These are phyloP conservation scores for Globisporangium paddicum DNA, from an alignment of 352 stramenopile genomes.

Conservation along the genomic window DNA sequence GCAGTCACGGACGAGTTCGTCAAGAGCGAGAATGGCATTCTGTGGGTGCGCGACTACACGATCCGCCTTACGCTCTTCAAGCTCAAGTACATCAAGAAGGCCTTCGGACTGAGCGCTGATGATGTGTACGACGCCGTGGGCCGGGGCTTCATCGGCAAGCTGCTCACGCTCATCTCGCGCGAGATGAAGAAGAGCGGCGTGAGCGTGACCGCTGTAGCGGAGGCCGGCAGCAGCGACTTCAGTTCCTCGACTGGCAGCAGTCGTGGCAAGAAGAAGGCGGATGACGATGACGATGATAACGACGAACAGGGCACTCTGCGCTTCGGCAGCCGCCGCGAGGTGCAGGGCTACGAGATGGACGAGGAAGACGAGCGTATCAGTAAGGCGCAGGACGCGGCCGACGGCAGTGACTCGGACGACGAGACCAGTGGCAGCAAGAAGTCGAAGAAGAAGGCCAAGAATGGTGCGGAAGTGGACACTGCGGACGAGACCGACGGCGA, in stretches of 20 bases:
- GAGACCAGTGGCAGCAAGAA: constrained; percentile 11
- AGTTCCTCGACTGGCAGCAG: constrained; percentile 9
- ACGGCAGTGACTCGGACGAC: constrained; percentile 42
- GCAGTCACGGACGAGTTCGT: constrained; percentile 90
- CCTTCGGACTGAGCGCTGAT: constrained; percentile 94
- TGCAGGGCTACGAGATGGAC: constrained; percentile 89
- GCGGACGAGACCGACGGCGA: constrained; percentile 22
- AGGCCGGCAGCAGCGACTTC: constrained; percentile 33
- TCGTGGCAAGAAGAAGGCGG: constrained; percentile 36
- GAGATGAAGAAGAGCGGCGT: constrained; percentile 92
- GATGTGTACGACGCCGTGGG: constrained; percentile 89
- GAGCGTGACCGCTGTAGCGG: constrained; percentile 41
- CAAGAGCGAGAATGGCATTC: constrained; percentile 82
- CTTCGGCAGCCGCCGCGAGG: constrained; percentile 76
- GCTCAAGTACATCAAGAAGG: constrained; percentile 92
- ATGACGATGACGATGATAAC: constrained; percentile 84
- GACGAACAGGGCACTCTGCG: constrained; percentile 86
- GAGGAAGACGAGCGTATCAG: constrained; percentile 92
- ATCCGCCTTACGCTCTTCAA: constrained; percentile 94
- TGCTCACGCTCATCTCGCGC: constrained; percentile 93
- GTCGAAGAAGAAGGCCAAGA: constrained; percentile 31
- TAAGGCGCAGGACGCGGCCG: constrained; percentile 51
- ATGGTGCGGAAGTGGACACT: constrained; percentile 23
- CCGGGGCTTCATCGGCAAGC: constrained; percentile 87
- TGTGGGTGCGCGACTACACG: constrained; percentile 97